Evolutionary conservation across 78 protist species (phyloP).

Genomic region (Capsaspora owczarzaki): DNA sequence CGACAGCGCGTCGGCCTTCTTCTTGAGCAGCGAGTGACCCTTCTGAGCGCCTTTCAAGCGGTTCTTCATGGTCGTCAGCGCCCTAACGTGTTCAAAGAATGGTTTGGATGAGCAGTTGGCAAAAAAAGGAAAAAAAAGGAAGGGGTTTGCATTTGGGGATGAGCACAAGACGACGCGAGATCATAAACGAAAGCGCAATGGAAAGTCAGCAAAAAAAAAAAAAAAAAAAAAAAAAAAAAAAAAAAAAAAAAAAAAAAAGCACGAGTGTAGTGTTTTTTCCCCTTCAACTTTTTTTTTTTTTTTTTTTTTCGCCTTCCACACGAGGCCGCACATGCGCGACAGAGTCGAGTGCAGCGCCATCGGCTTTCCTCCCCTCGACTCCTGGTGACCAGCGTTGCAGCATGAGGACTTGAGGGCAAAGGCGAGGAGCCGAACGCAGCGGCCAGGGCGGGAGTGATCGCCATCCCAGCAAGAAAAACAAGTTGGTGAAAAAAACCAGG

Average conservation of each 20-base stretch:
- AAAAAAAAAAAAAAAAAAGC: not conserved
- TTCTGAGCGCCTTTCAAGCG: conserved; percentile 86
- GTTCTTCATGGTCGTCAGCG: conserved; percentile 67
- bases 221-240: not conserved
- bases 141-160: not conserved
- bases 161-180: not conserved
- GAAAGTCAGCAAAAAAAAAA: not conserved
- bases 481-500: no score
- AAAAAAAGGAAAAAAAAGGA: not conserved
- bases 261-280: not conserved
- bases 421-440: no score
- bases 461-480: no score
- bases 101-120: not conserved
- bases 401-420: no score
- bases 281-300: no score
- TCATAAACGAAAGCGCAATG: not conserved
- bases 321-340: no score
- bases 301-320: no score
- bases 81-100: conserved; percentile 36
- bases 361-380: no score
- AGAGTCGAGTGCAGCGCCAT: no score
- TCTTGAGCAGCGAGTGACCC: conserved; percentile 90
- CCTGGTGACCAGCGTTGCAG: no score
- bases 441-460: no score
- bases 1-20: conserved; percentile 90